These are phyloP conservation scores for Fraxinus ornus DNA, from an alignment of 305 asterid species.

Conservation along the genomic window DNA sequence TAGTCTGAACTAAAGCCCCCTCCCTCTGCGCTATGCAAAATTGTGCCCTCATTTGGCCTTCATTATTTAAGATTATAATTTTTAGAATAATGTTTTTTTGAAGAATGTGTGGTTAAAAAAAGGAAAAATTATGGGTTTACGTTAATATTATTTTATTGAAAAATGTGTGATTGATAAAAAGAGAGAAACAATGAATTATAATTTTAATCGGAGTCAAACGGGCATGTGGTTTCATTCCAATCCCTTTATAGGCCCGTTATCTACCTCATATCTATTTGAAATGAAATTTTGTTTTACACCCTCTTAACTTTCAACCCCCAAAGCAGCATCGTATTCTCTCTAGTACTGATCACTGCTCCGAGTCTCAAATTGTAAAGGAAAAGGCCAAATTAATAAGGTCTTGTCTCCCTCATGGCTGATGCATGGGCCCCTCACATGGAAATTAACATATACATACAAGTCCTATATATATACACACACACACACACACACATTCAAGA, in stretches of 20 bases:
- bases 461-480: not conserved
- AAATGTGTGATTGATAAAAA: no score
- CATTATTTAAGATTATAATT: no score
- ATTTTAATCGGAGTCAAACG: no score
- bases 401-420: conserved; percentile 2
- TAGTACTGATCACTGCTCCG: not conserved
- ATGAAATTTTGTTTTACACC: not conserved
- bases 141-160: no score
- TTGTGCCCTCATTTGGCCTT: no score
- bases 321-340: not conserved
- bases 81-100: no score
- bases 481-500: not conserved
- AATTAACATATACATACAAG: not conserved
- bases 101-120: no score
- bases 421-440: not conserved
- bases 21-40: no score
- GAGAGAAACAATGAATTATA: no score
- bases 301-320: not conserved
- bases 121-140: no score
- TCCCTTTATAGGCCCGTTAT: not conserved
- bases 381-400: conserved; percentile 5
- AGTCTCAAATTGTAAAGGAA: not conserved
- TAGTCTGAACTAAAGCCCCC: no score
- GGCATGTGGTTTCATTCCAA: not conserved
- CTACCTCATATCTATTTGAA: not conserved